Base-by-base conservation (phyloP, 164 flowering plant genomes). In the Kalanchoe fedtschenkoi region DNA sequence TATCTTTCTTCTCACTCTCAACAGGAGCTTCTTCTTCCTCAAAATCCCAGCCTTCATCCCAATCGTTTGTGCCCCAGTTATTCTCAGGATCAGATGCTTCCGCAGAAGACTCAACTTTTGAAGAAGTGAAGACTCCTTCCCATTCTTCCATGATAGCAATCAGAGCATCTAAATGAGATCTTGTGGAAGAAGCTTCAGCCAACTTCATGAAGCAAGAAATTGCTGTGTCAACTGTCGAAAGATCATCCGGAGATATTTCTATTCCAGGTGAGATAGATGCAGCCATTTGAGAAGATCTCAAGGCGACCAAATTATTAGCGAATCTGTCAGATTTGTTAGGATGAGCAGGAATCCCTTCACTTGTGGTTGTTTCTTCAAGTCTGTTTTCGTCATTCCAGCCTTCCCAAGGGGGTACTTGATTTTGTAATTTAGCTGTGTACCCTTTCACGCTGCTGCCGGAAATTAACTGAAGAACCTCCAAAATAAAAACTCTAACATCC, bases 41-140 rank as follows among this genome's bases (percentile, higher is more conserved):
- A 70, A 88, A 85, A 71, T 89, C 99, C 97, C 99, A 95, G 41
- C 93, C 96, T 57, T 87, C 96, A 62, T 86, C 93, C 99, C 97
- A 95, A 61, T 76, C 84, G 64, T 88, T 91, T 66, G 62, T 71
- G 71, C 67, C 69, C 99, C 99, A 93, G 66, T 69, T 68, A 39
- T 79, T 76, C 63, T 62, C 88, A 39, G 62, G 62, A 67, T 75
- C 83, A 35, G 81, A 53, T 17, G 53, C 67, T 61, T 80, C 79
- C 29, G 35, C 60, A 64, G 80, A 51, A 57, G 69, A 64, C 63
- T 68, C 71, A 34, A 75, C 74, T 33, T 68, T 73, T 60, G 24
- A 66, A 60, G 17, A 51, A 34, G 34, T 51, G 28, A 87, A 95
- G 61, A 86, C 79, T 29, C 80, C 82, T 66, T 91, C 96, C 97